phyloP scores from a whole-genome alignment of 129 eudicot species.

The Glebionis coronaria region DNA sequence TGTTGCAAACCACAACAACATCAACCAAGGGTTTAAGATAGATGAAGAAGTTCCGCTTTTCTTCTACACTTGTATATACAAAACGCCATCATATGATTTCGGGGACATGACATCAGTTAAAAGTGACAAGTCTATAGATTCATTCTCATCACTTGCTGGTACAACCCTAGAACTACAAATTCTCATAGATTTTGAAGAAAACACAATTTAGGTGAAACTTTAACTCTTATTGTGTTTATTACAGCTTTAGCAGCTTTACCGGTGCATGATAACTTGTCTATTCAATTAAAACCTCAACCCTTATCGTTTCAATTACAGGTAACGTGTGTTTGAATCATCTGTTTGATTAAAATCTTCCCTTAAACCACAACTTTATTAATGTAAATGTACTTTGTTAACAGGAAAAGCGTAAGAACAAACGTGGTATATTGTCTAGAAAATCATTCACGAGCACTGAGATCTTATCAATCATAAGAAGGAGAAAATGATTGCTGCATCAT shows the following conservation, averaged over 20 bases:
- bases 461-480: too few relatives aligned
- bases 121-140: background rate
- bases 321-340: background rate
- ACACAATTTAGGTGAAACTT: too few relatives aligned
- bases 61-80: slow-evolving; percentile 43
- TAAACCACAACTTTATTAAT: background rate
- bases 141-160: slow-evolving; percentile 38
- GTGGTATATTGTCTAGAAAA: slow-evolving; percentile 21
- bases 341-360: background rate
- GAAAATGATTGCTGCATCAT: background rate
- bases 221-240: background rate
- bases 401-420: slow-evolving; percentile 18
- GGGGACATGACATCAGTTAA: slow-evolving; percentile 19
- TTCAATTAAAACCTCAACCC: slow-evolving; percentile 33
- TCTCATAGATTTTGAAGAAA: too few relatives aligned
- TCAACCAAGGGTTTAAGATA: slow-evolving; percentile 25
- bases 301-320: slow-evolving; percentile 55
- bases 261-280: slow-evolving; percentile 38
- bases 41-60: slow-evolving; percentile 45
- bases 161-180: slow-evolving; percentile 18
- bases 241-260: slow-evolving; percentile 36
- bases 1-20: slow-evolving; percentile 5
- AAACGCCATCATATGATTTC: slow-evolving; percentile 23
- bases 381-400: background rate
- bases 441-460: slow-evolving; percentile 25